Percentiles rank a stretch among this genome's conserved stretches.
These are phyloP conservation scores for Tolypocladium tundrense DNA, from an alignment of 2,329 filamentous ascomycete species.

Conservation along the genomic window DNA sequence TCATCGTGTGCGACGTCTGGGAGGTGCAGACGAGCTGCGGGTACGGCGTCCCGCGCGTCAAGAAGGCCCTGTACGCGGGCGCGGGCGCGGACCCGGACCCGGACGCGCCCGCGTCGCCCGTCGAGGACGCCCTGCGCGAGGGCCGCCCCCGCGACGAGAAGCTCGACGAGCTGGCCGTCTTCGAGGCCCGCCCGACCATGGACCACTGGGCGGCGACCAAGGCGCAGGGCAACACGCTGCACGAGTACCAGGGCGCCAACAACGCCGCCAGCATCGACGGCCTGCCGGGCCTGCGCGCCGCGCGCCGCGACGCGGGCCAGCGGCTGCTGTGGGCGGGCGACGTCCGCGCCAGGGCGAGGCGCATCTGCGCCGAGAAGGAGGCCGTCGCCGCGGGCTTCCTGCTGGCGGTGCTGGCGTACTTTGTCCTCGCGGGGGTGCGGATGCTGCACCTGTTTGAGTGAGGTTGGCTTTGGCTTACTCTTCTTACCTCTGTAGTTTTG, in stretches of 20 bases:
- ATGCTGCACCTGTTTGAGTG: background rate
- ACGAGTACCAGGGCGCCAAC: constrained; percentile 44
- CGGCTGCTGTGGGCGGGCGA: constrained; percentile 31
- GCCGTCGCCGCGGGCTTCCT: constrained; percentile 22
- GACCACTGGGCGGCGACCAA: constrained; percentile 38
- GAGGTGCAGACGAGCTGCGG: constrained; percentile 60
- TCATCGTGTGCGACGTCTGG: constrained; percentile 52
- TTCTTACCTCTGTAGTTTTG: background rate
- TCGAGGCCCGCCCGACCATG: constrained; percentile 46
- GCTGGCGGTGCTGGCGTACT: constrained; percentile 18
- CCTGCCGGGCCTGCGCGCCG: constrained; percentile 44
- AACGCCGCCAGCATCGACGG: constrained; percentile 50
- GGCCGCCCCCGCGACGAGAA: constrained; percentile 11
- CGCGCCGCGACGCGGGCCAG: constrained; percentile 39
- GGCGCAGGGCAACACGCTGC: constrained; percentile 37
- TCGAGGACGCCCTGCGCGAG: constrained; percentile 15
- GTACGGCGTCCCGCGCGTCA: constrained; percentile 49
- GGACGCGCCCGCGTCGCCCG: constrained; percentile 8
- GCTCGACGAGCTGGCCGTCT: constrained; percentile 27
- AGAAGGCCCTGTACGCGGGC: constrained; percentile 24
- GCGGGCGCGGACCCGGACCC: background rate
- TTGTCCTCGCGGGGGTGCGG: constrained; percentile 6
- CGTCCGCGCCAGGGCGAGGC: constrained; percentile 13
- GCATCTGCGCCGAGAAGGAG: constrained; percentile 18
- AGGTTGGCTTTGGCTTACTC: background rate